Evolutionary conservation across 2,329 filamentous ascomycete genomes (phyloP).

Genomic region (Phaeosphaeria sp.): DNA sequence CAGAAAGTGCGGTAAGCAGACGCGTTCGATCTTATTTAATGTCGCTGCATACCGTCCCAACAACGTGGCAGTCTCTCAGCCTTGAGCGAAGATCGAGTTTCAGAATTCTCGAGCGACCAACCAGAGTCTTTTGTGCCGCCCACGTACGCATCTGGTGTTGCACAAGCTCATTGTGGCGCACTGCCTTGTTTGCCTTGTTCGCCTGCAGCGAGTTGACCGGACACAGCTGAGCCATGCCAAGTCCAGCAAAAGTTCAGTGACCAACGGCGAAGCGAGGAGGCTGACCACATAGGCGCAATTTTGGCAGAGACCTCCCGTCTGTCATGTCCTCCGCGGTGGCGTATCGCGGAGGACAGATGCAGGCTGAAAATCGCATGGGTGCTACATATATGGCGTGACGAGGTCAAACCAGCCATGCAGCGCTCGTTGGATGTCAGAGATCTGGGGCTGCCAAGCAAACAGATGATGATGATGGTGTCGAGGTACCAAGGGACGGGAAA

Average conservation of each 20-base stretch:
- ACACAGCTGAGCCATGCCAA: conserved; percentile 9
- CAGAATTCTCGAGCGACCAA: not conserved
- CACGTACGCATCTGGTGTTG: not conserved
- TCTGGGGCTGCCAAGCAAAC: conserved; percentile 5
- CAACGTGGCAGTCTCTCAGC: too few species aligned
- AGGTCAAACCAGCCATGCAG: conserved; percentile 10
- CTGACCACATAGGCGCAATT: too few species aligned
- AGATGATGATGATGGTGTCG: conserved; percentile 6
- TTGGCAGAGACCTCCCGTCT: too few species aligned
- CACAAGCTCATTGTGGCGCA: not conserved
- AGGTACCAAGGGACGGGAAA: conserved; percentile 14
- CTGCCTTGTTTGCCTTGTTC: conserved; percentile 13
- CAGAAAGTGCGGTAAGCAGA: too few species aligned
- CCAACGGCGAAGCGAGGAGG: conserved; percentile 4
- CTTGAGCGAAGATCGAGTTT: not conserved
- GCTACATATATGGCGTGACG: not conserved
- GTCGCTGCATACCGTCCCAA: too few species aligned
- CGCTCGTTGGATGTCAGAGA: not conserved
- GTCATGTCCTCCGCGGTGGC: not conserved
- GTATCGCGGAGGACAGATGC: not conserved
- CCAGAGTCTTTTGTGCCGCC: not conserved
- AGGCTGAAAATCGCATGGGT: not conserved
- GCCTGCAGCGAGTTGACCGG: conserved; percentile 3
- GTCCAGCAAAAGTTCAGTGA: conserved; percentile 15
- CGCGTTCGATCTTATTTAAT: too few species aligned